Base-by-base conservation (phyloP, 306 rosid genomes). In the Corylus americana region DNA sequence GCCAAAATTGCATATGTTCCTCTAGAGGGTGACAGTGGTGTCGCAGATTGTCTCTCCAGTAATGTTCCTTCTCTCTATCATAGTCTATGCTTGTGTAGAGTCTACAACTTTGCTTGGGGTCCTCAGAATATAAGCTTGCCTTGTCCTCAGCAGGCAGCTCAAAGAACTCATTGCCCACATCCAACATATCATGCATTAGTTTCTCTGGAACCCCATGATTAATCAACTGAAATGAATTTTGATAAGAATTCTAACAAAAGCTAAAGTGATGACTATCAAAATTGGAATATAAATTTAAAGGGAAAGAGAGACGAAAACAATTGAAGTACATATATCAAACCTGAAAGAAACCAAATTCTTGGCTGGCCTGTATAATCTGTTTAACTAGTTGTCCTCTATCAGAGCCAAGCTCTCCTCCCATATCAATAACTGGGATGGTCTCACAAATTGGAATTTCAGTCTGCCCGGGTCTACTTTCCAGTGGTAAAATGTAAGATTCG, bases 1-100 rank as follows among this genome's bases (percentile, higher is more conserved):
- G 78, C 75, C 85, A 82, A 31, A 31, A 48, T 29, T 63, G 63
- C 6, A 66, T 63, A 31, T 77, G 71, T 64, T 82, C 47, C 82
- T 72, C 70, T 3, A 81, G 5, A 54, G 75, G 81, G 63, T 77
- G 81, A 73, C 79, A 66, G 47, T 42, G 64, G 71, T 54, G 71
- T 12, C 71, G 67, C 35, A 72, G 11, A n/a, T 13, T 14, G 51
- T 77, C 79, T 55, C 79, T 73, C 85, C 76, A 77, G 48, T 20
- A 55, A 55, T 82, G 85, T 4, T 29, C 53, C 75, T 62, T 27
- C 64, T 73, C 75, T 29, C 4, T 73, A 37, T 18, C 35, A 45
- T 73, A 45, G 39, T 81, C 77, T 4, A 76, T 71, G 74, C 59
- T 81, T 5, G 77, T 71, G 37, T 58, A 55, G 16, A 69, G 11